Conservation (phyloP, 148 eudicot genomes). For the Silene uniflora region DNA sequence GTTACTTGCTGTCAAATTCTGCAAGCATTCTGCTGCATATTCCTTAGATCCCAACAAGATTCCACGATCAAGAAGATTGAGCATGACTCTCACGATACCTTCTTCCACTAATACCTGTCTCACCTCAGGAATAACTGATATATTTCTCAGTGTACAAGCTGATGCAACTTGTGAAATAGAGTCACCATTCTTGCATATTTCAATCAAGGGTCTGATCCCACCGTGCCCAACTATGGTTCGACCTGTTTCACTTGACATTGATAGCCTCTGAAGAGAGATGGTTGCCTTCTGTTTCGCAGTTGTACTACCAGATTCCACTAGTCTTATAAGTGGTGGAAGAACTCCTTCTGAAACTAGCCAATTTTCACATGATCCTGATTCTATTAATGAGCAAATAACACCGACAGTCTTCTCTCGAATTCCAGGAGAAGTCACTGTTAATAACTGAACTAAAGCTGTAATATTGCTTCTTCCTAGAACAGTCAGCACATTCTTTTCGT, state of each 20-base stretch:
- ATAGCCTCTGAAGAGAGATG: constrained; percentile 75
- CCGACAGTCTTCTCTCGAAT: constrained; percentile 70
- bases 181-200: constrained; percentile 54
- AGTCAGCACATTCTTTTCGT: constrained; percentile 54
- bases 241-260: constrained; percentile 61
- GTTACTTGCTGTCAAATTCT: constrained; percentile 65
- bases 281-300: constrained; percentile 71
- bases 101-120: constrained; percentile 63
- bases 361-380: constrained; percentile 64
- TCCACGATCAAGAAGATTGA: constrained; percentile 68
- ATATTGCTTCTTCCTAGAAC: constrained; percentile 69
- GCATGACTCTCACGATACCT: constrained; percentile 63
- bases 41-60: constrained; percentile 68
- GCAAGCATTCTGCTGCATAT: constrained; percentile 88
- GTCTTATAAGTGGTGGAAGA: constrained; percentile 78
- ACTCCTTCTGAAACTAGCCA: constrained; percentile 88
- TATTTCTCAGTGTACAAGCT: constrained; percentile 68
- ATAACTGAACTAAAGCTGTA: constrained; percentile 64
- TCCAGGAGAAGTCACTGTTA: constrained; percentile 71
- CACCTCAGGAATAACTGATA: constrained; percentile 75
- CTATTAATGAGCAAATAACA: constrained; percentile 69
- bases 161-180: constrained; percentile 79
- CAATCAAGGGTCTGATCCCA: constrained; percentile 63
- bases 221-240: constrained; percentile 72
- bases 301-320: constrained; percentile 70